A percentile compares a stretch with the other conserved stretches of the same genome.
Evolutionary conservation across 2,329 filamentous ascomycete species (phyloP).

Genomic region (Colletotrichum liaoningense): DNA sequence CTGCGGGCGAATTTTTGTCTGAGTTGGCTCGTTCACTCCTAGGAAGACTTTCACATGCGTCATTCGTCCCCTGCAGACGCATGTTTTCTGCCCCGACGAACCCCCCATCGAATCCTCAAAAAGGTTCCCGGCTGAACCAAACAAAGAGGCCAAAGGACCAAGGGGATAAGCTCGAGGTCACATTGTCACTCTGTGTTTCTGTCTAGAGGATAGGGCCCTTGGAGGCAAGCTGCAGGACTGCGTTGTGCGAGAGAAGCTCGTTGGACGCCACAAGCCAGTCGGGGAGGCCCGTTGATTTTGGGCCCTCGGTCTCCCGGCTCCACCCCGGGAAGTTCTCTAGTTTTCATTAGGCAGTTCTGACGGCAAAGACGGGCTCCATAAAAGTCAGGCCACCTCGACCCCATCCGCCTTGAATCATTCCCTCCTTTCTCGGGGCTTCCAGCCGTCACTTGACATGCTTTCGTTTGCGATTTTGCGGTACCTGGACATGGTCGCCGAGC

Average conservation of each 20-base stretch:
- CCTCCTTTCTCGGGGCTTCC: conserved; percentile 9
- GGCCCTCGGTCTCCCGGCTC: conserved; percentile 15
- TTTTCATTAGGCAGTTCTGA: conserved; percentile 17
- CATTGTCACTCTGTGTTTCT: background rate
- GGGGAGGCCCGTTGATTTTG: conserved; percentile 1
- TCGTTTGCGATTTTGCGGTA: background rate
- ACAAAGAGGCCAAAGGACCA: background rate
- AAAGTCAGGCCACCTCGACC: conserved; percentile 34
- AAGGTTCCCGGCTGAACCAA: background rate
- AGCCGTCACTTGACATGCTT: background rate
- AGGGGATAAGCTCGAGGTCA: background rate
- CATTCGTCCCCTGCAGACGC: conserved; percentile 7
- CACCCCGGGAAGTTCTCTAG: conserved; percentile 27
- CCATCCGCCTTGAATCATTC: conserved; percentile 27
- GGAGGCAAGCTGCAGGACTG: background rate
- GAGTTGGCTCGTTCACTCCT: background rate
- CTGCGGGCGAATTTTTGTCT: conserved; percentile 1
- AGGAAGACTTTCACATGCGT: conserved; percentile 23
- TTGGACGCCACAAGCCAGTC: background rate
- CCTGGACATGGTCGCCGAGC: background rate
- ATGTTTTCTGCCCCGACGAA: background rate
- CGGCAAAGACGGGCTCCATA: conserved; percentile 19
- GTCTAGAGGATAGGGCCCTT: background rate
- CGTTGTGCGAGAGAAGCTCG: background rate
- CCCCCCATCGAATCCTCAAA: background rate